Evolutionary conservation across 2,329 filamentous ascomycete species (phyloP), one percentile per base, ranked within the genome.

Genomic region (Thielaviopsis cerberus): DNA sequence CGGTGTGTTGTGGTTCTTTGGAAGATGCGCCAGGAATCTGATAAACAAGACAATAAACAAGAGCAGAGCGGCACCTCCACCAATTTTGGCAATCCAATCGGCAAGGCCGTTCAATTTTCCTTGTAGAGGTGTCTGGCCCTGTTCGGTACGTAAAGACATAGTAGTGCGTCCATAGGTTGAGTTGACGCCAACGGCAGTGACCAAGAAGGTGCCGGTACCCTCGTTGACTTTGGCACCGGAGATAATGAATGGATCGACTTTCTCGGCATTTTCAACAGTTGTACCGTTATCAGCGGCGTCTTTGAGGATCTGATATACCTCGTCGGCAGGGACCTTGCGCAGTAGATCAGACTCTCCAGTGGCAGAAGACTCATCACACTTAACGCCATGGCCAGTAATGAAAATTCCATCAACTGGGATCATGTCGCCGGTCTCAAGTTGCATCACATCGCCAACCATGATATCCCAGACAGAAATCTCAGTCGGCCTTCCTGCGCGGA

Each of bases 21-120:
- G 76, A 7, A 91, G 74, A 17, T 76, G 69, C 34, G 77, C 82
- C 24, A 87, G 72, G 66, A 89, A 91, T 65, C 86, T 83, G 72
- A 91, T 86, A 64, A 90, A 80, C 13, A 90, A 74, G 24, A 88
- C 83, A 56, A 88, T 71, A 67, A 92, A 91, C 22, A 91, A 74
- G 7, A 90, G 69, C 15, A 86, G 69, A 51, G 86, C 86, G 30
- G 86, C 82, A 58, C 79, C 80, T 64, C 83, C 80, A 26, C 77
- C 78, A 25, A 69, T 61, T 61, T 68, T 70, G n/a, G 70, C 70
- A 54, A 71, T 71, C 34, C 64, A 64, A 23, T 67, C 59, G 30
- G 68, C 67, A 7, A 69, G 62, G 6, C 63, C 58, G 41, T 69
- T 73, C 2, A 81, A 71, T 66, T 78, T 80, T 63, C 72, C 71